Evolutionary conservation across 345 rosid genomes (phyloP).

Genomic region (Eutrema japonicum): DNA sequence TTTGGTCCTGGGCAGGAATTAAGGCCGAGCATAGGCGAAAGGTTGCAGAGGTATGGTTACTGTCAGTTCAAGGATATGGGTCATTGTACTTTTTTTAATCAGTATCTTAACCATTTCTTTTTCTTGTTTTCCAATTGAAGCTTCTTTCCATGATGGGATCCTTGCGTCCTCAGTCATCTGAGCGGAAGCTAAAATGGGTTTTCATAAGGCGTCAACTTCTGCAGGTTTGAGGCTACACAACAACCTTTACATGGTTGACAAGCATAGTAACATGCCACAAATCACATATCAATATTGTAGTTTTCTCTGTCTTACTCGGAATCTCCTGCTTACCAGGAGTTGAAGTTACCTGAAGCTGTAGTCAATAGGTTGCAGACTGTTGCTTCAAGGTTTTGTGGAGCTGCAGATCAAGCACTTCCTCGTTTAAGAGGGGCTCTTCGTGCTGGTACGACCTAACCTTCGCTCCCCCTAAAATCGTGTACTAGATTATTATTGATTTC

Average conservation of each 20-base stretch:
- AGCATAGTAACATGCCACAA: constrained; percentile 5
- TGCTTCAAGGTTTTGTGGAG: constrained; percentile 88
- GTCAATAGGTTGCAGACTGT: constrained; percentile 95
- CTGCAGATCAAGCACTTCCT: constrained; percentile 91
- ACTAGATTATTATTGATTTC: constrained; percentile 16
- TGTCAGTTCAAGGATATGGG: constrained; percentile 24
- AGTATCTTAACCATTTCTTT: constrained; percentile 38
- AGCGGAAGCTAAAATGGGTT: constrained; percentile 83
- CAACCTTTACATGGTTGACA: constrained; percentile 24
- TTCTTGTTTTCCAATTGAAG: constrained; percentile 51
- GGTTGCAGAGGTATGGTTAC: constrained; percentile 82
- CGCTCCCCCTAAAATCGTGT: background rate
- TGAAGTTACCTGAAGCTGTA: constrained; percentile 82
- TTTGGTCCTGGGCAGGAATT: constrained; percentile 97
- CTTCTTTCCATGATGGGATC: constrained; percentile 91
- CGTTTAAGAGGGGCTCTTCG: constrained; percentile 94
- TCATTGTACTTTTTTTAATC: constrained; percentile 19
- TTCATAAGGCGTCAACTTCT: constrained; percentile 91
- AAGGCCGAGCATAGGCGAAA: constrained; percentile 77
- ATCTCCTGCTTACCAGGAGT: constrained; percentile 64
- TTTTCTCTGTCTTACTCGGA: constrained; percentile 26
- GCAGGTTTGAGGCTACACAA: constrained; percentile 65
- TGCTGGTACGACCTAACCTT: constrained; percentile 55
- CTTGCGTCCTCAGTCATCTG: constrained; percentile 90
- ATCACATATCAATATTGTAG: background rate